These are phyloP conservation scores for Vigna reflexopilosa DNA, from an alignment of 306 rosid species.

Conservation along the genomic window DNA sequence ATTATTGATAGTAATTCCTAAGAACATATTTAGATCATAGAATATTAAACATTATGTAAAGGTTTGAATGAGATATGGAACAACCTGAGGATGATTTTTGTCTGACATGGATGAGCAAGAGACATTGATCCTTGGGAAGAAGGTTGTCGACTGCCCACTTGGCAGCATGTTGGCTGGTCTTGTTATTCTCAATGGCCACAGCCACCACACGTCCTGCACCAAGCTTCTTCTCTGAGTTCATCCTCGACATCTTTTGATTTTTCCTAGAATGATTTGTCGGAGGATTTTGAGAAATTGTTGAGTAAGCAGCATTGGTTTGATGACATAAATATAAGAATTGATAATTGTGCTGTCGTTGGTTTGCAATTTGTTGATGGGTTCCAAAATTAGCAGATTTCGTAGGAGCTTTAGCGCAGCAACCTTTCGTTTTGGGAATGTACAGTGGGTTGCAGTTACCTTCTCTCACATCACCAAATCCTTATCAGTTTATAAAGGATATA, in stretches of 20 bases:
- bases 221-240: slow-evolving; percentile 45
- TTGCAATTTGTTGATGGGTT: slow-evolving; percentile 30
- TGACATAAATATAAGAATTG: not conserved
- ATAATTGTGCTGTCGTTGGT: not conserved
- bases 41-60: too few species aligned
- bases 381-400: slow-evolving; percentile 36
- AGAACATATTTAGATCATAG: too few species aligned
- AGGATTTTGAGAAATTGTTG: not conserved
- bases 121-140: slow-evolving; percentile 65
- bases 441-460: not conserved
- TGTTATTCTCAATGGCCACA: slow-evolving; percentile 79
- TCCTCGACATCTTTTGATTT: slow-evolving; percentile 43
- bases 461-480: not conserved
- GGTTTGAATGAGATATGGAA: not conserved
- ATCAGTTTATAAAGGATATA: too few species aligned
- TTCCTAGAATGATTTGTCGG: not conserved
- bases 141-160: slow-evolving; percentile 88
- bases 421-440: slow-evolving; percentile 13
- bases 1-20: too few species aligned
- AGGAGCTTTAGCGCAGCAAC: not conserved
- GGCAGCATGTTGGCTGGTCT: slow-evolving; percentile 72
- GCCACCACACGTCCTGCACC: slow-evolving; percentile 66
- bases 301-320: not conserved
- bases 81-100: slow-evolving; percentile 41
- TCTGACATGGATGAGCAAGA: slow-evolving; percentile 68